phyloP scores from a whole-genome alignment of 768 basidiomycete species.

The Chiua virens region DNA sequence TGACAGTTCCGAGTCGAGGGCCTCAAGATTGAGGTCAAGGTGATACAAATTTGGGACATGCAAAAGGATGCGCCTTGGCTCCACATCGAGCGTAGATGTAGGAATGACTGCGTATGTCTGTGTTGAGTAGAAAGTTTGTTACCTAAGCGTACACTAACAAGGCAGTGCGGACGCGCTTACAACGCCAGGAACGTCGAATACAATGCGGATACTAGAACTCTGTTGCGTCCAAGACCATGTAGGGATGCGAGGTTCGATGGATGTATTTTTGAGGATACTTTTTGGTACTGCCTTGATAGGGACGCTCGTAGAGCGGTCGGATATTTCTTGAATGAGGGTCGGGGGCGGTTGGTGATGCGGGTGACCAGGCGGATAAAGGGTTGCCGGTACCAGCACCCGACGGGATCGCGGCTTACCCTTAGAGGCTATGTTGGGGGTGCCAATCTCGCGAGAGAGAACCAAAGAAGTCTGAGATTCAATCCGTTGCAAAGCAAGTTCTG shows the following conservation, averaged over 20 bases:
- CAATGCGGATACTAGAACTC: constrained; percentile 44
- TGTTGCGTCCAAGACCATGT: constrained; percentile 57
- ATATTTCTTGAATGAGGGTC: constrained; percentile 29
- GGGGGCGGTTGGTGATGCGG: constrained; percentile 11
- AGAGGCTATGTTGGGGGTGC: constrained; percentile 72
- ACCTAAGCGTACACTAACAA: constrained; percentile 3
- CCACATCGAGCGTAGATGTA: constrained; percentile 61
- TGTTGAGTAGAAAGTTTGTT: constrained; percentile 1
- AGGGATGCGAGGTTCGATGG: constrained; percentile 24
- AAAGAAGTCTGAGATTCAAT: constrained; percentile 62
- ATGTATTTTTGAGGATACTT: constrained; percentile 42
- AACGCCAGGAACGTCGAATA: constrained; percentile 53
- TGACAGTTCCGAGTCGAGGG: constrained; percentile 55
- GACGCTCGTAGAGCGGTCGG: constrained; percentile 44
- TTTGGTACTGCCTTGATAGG: constrained; percentile 30
- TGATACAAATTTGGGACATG: constrained; percentile 45
- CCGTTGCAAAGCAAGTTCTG: constrained; percentile 69
- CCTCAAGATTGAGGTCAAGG: constrained; percentile 59
- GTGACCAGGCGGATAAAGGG: constrained; percentile 35
- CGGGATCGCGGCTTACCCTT: constrained; percentile 70
- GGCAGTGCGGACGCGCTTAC: constrained; percentile 40
- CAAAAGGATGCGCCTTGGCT: constrained; percentile 57
- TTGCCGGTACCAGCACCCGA: constrained; percentile 52
- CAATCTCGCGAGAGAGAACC: constrained; percentile 65
- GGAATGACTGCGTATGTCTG: constrained; percentile 50